phyloP scores from a whole-genome alignment of 2,329 filamentous ascomycete species.

The Verticillium isaacii region DNA sequence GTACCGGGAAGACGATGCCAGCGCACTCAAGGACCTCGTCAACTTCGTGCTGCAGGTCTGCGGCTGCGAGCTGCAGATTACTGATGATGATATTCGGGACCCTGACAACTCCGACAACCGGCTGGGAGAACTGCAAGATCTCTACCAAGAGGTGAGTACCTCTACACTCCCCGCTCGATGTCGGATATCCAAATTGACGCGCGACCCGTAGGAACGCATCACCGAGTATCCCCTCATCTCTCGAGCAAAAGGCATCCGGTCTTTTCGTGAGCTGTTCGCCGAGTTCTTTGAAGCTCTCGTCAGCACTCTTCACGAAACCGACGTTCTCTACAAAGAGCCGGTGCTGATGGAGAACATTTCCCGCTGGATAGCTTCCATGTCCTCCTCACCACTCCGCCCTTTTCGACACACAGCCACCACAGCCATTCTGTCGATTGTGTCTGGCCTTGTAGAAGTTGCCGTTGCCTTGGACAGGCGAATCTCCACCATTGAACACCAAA shows the following conservation, averaged over 20 bases:
- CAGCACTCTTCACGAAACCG: slow-evolving; percentile 74
- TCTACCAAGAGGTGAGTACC: slow-evolving; percentile 68
- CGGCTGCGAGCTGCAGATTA: slow-evolving; percentile 76
- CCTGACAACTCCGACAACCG: slow-evolving; percentile 78
- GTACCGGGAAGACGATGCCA: slow-evolving; percentile 49
- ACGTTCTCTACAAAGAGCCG: slow-evolving; percentile 70
- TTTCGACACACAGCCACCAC: slow-evolving; percentile 94
- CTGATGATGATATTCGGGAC: slow-evolving; percentile 79
- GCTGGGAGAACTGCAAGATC: slow-evolving; percentile 78
- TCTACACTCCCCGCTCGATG: background rate
- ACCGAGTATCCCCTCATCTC: slow-evolving; percentile 90
- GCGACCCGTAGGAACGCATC: slow-evolving; percentile 55
- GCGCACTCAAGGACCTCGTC: slow-evolving; percentile 56
- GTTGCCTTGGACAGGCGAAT: slow-evolving; percentile 66
- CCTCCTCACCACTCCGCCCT: slow-evolving; percentile 78
- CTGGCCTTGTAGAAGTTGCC: slow-evolving; percentile 69
- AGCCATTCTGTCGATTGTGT: slow-evolving; percentile 74
- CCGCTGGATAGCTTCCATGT: slow-evolving; percentile 87
- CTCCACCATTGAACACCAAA: slow-evolving; percentile 71
- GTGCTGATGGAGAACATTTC: slow-evolving; percentile 84
- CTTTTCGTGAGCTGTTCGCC: slow-evolving; percentile 73
- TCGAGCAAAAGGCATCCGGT: slow-evolving; percentile 67
- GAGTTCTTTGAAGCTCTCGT: slow-evolving; percentile 77
- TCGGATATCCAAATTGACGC: slow-evolving; percentile 19
- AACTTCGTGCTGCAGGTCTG: slow-evolving; percentile 67